Evolutionary conservation across 1,284 basidiomycete species (phyloP).

Genomic region (Apiotrichum gamsii): DNA sequence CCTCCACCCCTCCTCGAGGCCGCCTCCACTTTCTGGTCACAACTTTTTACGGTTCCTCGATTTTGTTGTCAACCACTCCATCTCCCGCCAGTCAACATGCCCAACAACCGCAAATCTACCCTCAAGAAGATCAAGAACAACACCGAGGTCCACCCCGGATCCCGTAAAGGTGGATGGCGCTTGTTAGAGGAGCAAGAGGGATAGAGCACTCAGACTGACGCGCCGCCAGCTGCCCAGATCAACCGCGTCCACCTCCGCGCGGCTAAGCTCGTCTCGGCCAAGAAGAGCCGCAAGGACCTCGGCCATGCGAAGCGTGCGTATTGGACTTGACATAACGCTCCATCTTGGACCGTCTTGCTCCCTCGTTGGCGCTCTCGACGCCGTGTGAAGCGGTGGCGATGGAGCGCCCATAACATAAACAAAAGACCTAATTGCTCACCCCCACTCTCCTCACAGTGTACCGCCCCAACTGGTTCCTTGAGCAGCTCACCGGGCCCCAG

Average conservation of each 20-base stretch:
- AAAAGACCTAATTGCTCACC: too few species aligned
- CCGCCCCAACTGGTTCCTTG: slow-evolving; percentile 71
- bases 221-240: slow-evolving; percentile 60
- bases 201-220: background rate
- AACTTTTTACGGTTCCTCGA: background rate
- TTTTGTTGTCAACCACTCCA: slow-evolving; percentile 4
- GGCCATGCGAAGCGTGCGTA: slow-evolving; percentile 30
- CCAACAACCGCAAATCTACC: slow-evolving; percentile 43
- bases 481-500: slow-evolving; percentile 57
- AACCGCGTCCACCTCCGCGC: slow-evolving; percentile 65
- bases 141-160: slow-evolving; percentile 45
- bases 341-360: too few species aligned
- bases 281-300: slow-evolving; percentile 52
- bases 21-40: background rate
- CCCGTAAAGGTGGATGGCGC: slow-evolving; percentile 37
- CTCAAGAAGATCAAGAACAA: slow-evolving; percentile 47
- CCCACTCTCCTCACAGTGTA: too few species aligned
- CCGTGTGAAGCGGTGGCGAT: too few species aligned
- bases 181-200: too few species aligned
- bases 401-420: too few species aligned
- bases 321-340: background rate
- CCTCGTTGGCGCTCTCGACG: too few species aligned
- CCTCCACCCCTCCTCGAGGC: too few species aligned
- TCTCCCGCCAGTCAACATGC: slow-evolving; percentile 22
- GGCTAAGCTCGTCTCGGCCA: slow-evolving; percentile 57